Percentiles rank a stretch among this genome's conserved stretches.
These are phyloP conservation scores for Sclerotinia borealis DNA, from an alignment of 2,329 filamentous ascomycete species.

Conservation along the genomic window DNA sequence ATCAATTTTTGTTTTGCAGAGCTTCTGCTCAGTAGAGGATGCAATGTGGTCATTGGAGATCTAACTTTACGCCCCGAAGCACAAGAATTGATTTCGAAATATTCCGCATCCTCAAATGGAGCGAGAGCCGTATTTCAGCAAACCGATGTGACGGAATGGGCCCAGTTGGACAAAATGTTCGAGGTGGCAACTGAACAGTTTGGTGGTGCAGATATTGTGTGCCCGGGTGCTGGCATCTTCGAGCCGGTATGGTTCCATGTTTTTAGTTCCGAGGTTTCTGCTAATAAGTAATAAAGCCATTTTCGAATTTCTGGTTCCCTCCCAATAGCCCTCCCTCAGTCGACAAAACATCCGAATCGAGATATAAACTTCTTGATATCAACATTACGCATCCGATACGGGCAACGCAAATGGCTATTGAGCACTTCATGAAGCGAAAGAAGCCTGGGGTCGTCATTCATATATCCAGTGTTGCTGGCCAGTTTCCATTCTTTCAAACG, in stretches of 20 bases:
- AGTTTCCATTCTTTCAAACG: constrained; percentile 34
- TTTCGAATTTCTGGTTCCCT: constrained; percentile 45
- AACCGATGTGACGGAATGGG: constrained; percentile 41
- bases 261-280: too few relatives aligned
- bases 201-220: constrained; percentile 34
- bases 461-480: constrained; percentile 43
- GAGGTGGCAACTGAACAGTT: constrained; percentile 32
- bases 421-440: constrained; percentile 38
- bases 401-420: constrained; percentile 44
- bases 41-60: constrained; percentile 43
- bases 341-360: constrained; percentile 36
- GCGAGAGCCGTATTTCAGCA: constrained; percentile 37
- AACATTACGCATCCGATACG: constrained; percentile 48
- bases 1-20: constrained; percentile 42
- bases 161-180: constrained; percentile 33
- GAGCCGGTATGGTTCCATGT: constrained; percentile 35
- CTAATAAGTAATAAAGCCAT: constrained; percentile 33
- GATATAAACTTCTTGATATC: constrained; percentile 43
- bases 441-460: constrained; percentile 36
- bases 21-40: constrained; percentile 37
- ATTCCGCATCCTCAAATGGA: constrained; percentile 14
- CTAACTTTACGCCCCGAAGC: constrained; percentile 40
- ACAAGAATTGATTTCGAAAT: constrained; percentile 27
- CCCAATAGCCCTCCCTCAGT: constrained; percentile 38
- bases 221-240: constrained; percentile 42